Evolutionary conservation across 169 alveolate species (phyloP).

Genomic region (Cryptosporidium viatorum): DNA sequence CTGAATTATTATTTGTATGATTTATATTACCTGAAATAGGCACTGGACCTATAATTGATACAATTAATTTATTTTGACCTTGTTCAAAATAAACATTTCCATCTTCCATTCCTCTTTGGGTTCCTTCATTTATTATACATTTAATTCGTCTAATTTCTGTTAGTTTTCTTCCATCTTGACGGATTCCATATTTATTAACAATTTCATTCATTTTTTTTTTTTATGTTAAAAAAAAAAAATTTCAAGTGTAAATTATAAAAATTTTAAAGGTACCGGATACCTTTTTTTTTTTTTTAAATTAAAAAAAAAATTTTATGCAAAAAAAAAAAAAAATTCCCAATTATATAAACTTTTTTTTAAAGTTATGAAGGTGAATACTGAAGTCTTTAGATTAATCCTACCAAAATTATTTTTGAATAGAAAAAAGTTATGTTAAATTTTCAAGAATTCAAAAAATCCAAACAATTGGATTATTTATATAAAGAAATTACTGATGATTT

Average conservation of each 20-base stretch:
- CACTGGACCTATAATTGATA: slow-evolving; percentile 46
- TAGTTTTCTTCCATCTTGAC: slow-evolving; percentile 53
- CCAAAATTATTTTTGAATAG: not conserved
- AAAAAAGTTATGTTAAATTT: not conserved
- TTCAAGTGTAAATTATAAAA: not conserved
- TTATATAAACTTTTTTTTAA: too few species aligned
- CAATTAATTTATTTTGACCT: slow-evolving; percentile 50
- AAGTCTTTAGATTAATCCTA: not conserved
- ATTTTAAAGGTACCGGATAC: too few species aligned
- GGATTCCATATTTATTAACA: slow-evolving; percentile 34
- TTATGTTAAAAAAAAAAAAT: not conserved
- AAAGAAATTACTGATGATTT: slow-evolving; percentile 21
- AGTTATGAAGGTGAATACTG: too few species aligned
- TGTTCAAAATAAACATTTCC: slow-evolving; percentile 55
- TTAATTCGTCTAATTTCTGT: slow-evolving; percentile 51
- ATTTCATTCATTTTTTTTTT: slow-evolving; percentile 33
- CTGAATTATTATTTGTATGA: not conserved
- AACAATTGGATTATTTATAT: not conserved
- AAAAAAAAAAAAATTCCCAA: too few species aligned
- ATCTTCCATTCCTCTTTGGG: slow-evolving; percentile 35
- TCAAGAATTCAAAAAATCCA: not conserved
- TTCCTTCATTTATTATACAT: slow-evolving; percentile 20
- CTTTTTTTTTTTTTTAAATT: too few species aligned
- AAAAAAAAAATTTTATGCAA: too few species aligned
- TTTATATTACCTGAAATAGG: slow-evolving; percentile 13